Base-by-base conservation (phyloP, 805 yeast species). In the Saccharomycopsis vini region DNA sequence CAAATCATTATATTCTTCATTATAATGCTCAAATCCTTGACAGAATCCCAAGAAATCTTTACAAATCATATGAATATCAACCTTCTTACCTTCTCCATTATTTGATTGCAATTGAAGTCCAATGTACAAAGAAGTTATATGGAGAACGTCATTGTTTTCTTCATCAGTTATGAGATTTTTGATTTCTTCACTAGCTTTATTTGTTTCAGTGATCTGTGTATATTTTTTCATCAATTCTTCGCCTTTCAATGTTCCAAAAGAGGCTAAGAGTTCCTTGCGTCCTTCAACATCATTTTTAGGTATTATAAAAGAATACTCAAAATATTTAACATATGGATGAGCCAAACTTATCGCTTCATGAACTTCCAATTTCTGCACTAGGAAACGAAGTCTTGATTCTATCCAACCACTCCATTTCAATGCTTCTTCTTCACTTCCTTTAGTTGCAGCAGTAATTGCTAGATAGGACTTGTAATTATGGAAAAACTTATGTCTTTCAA, bases 391-490 rank as follows among this genome's bases (percentile, higher is more conserved):
- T 62, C 82, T 86, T 54, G 95, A 79, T 61, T 92, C 97, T 9
- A 92, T 90, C 67, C 90, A 68, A 7, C 98, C 97, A 52, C 86
- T 78, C 94, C 95, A 92, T 54, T 82, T 83, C 45, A 80, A 63
- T 56, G 90, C 96, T 44, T 88, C 88, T 58, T 88, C 97, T 45
- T 75, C 74, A 1, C 73, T 64, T 5, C 81, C 83, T 49, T 67
- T 71, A 0, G 97, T 82, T 2, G 84, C 77, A 0, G 88, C 90
- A 44, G 84, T 78, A 2, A 90, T 70, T 26, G 92, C 82, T 43
- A 92, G 62, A 58, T 92, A 92, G 61, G 86, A 86, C 59, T 87
- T 90, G 64, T 92, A 90, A 49, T 72, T 73, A 59, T 68, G 73
- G 64, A 92, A 92, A 58, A 87, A 92, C 37, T 78, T 77, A 61